Percentiles rank a stretch among this genome's conserved stretches.
These are phyloP conservation scores for Malus sylvestris DNA, from an alignment of 306 rosid genomes.

Conservation along the genomic window DNA sequence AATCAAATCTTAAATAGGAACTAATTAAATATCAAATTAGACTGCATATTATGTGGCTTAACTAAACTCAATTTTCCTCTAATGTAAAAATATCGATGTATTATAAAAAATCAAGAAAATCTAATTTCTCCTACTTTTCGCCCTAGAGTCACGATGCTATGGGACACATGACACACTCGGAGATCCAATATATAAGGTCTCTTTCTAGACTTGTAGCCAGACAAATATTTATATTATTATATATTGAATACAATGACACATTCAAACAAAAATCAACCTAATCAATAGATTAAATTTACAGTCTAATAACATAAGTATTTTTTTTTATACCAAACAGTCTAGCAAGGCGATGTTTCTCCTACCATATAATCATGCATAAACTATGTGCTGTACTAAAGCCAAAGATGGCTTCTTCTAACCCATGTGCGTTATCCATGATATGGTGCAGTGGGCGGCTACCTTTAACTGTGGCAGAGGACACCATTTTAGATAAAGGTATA, in stretches of 20 bases:
- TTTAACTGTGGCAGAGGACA: too few species aligned
- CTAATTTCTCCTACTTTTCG: too few species aligned
- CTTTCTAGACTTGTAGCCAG: too few species aligned
- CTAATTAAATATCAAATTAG: too few species aligned
- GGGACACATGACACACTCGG: not conserved
- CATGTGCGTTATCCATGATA: not conserved
- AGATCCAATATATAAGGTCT: not conserved
- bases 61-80: accelerated
- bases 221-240: too few species aligned
- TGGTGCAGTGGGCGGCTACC: not conserved
- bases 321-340: not conserved
- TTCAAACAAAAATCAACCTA: not conserved
- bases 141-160: not conserved
- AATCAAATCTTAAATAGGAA: too few species aligned
- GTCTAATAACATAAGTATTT: too few species aligned
- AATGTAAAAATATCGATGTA: too few species aligned
- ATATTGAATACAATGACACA: not conserved
- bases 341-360: not conserved
- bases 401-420: not conserved
- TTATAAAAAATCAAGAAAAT: too few species aligned
- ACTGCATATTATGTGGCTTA: accelerated
- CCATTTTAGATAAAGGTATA: too few species aligned
- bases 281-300: too few species aligned
- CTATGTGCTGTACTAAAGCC: not conserved
- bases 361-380: too few species aligned